These are phyloP conservation scores for Typha latifolia DNA, from an alignment of 176 grass and related monocot genomes.

Conservation along the genomic window DNA sequence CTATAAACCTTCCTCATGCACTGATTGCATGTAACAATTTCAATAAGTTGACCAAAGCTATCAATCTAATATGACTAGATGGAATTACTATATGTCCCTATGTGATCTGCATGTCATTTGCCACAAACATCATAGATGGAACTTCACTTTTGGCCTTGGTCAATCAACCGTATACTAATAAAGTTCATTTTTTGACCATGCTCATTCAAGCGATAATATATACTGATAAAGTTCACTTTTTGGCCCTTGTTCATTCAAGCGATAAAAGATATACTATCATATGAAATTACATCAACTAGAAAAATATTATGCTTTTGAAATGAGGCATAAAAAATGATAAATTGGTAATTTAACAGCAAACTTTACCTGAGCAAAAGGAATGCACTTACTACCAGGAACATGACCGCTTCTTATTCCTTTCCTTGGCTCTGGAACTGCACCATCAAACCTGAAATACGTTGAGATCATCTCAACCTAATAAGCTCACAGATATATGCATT, in stretches of 20 bases:
- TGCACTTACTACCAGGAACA: conserved; percentile 90
- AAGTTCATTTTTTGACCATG: no score
- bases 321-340: background rate
- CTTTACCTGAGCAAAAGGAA: conserved; percentile 75
- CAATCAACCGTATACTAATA: no score
- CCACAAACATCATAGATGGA: background rate
- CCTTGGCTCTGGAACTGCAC: conserved; percentile 66
- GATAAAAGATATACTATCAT: no score
- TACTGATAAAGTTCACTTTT: no score
- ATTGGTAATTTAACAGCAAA: conserved; percentile 11
- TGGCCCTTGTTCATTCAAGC: no score
- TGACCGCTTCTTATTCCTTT: conserved; percentile 89
- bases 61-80: no score
- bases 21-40: no score
- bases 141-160: no score
- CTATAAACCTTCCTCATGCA: no score
- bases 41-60: no score
- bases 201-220: background rate
- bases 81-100: no score
- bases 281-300: no score
- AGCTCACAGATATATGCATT: background rate
- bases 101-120: background rate
- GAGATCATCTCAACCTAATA: background rate
- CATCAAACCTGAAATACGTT: conserved; percentile 72
- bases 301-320: conserved; percentile 1